These are phyloP conservation scores for Farysia itapuensis DNA, from an alignment of 1,284 basidiomycete species.

Conservation along the genomic window DNA sequence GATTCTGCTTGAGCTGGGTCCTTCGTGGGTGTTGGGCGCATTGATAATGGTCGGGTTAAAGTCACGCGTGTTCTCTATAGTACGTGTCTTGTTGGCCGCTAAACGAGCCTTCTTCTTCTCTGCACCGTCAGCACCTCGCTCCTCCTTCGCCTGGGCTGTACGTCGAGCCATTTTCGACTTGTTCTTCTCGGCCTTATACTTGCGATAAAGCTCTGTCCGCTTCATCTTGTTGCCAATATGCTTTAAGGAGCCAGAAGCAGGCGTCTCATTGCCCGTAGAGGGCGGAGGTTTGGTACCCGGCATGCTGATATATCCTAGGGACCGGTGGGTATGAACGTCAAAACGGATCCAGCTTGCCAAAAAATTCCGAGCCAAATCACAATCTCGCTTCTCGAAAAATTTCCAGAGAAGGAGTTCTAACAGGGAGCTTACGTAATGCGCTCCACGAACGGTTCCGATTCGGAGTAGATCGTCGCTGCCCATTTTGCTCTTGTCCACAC, in stretches of 20 bases:
- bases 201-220: conserved; percentile 61
- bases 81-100: conserved; percentile 80
- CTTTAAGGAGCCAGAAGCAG: conserved; percentile 40
- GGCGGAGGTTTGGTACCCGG: not conserved
- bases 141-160: conserved; percentile 65
- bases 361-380: too few relatives aligned
- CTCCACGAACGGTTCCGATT: too few relatives aligned
- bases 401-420: too few relatives aligned
- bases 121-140: conserved; percentile 70
- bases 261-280: conserved; percentile 1
- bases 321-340: too few relatives aligned
- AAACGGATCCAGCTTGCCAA: too few relatives aligned
- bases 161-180: conserved; percentile 80
- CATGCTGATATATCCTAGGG: too few relatives aligned
- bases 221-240: conserved; percentile 61
- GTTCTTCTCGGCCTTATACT: conserved; percentile 75
- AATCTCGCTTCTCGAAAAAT: too few relatives aligned
- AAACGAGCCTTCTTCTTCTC: conserved; percentile 71
- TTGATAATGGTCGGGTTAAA: conserved; percentile 76
- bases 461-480: too few relatives aligned
- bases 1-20: conserved; percentile 61
- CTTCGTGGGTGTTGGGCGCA: conserved; percentile 53
- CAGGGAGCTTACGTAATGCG: too few relatives aligned
- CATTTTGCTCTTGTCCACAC: too few relatives aligned
- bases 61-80: conserved; percentile 89